phyloP scores from a whole-genome alignment of 1,284 basidiomycete species.

The Megacollybia platyphylla region DNA sequence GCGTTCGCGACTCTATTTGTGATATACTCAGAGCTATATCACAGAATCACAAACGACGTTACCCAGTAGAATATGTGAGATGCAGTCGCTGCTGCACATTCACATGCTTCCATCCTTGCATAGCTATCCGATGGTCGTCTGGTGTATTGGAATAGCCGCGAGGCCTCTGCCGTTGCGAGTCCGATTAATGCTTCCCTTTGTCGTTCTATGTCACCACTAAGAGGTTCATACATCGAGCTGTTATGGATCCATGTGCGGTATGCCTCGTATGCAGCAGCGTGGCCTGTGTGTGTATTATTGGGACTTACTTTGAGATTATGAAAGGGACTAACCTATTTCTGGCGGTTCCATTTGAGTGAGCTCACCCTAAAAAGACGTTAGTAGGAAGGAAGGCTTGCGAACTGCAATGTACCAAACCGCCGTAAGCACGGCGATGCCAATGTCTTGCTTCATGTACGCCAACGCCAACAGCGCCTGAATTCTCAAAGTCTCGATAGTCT shows the following conservation, averaged over 20 bases:
- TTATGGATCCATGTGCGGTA: slow-evolving; percentile 52
- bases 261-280: slow-evolving; percentile 60
- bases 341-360: slow-evolving; percentile 29
- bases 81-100: slow-evolving; percentile 45
- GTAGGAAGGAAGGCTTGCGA: slow-evolving; percentile 1
- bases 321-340: slow-evolving; percentile 25
- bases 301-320: too few relatives aligned
- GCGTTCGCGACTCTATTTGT: slow-evolving; percentile 18
- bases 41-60: background rate
- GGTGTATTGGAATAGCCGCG: slow-evolving; percentile 32
- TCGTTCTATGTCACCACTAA: slow-evolving; percentile 36
- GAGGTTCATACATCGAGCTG: slow-evolving; percentile 34
- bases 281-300: slow-evolving; percentile 13
- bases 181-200: slow-evolving; percentile 50
- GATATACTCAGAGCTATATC: slow-evolving; percentile 2
- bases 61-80: slow-evolving; percentile 36
- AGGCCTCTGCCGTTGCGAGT: slow-evolving; percentile 48
- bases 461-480: slow-evolving; percentile 24
- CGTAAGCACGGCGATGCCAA: slow-evolving; percentile 49
- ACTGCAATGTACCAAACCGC: slow-evolving; percentile 28
- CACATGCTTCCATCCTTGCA: slow-evolving; percentile 30
- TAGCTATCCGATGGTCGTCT: slow-evolving; percentile 27
- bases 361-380: slow-evolving; percentile 21
- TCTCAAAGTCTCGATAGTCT: slow-evolving; percentile 19
- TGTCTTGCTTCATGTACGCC: slow-evolving; percentile 39